phyloP scores from a whole-genome alignment of 768 basidiomycete species.

The Boletus vermiculosoides region DNA sequence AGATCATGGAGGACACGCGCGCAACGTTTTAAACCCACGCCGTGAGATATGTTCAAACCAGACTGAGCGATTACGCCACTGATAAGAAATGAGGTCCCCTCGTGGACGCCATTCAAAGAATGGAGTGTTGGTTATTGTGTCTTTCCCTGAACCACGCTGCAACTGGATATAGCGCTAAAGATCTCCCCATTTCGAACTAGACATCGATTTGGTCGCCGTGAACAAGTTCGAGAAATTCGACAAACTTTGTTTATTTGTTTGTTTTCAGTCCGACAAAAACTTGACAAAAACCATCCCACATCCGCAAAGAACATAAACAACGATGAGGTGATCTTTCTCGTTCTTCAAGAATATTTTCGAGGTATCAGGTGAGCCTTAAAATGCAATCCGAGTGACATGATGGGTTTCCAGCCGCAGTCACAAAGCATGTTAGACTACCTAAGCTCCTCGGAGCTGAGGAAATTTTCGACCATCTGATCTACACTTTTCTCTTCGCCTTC shows the following conservation, averaged over 20 bases:
- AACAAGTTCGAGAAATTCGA: background rate
- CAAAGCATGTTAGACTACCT: conserved; percentile 34
- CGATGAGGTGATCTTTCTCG: background rate
- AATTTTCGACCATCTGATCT: conserved; percentile 3
- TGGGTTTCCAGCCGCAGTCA: conserved; percentile 25
- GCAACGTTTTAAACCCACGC: conserved; percentile 19
- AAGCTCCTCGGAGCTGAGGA: conserved; percentile 29
- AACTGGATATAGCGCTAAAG: background rate
- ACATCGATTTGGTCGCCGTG: background rate
- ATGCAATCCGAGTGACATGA: conserved; percentile 4
- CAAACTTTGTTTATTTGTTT: background rate
- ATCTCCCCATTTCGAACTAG: background rate
- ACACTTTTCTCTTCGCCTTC: background rate
- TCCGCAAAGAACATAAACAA: background rate
- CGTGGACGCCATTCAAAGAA: conserved; percentile 21
- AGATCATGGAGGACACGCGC: conserved; percentile 10
- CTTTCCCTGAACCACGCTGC: conserved; percentile 9
- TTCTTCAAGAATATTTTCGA: background rate
- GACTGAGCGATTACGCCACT: conserved; percentile 25
- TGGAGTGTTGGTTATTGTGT: background rate
- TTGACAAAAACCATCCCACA: background rate
- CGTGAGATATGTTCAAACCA: conserved; percentile 16
- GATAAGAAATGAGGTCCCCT: conserved; percentile 29
- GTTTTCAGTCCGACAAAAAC: background rate
- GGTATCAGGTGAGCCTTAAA: background rate